Percentiles rank a stretch among this genome's conserved stretches.
Conservation (phyloP, 495 filamentous ascomycete genomes). For the Podospora bellae-mahoneyi region DNA sequence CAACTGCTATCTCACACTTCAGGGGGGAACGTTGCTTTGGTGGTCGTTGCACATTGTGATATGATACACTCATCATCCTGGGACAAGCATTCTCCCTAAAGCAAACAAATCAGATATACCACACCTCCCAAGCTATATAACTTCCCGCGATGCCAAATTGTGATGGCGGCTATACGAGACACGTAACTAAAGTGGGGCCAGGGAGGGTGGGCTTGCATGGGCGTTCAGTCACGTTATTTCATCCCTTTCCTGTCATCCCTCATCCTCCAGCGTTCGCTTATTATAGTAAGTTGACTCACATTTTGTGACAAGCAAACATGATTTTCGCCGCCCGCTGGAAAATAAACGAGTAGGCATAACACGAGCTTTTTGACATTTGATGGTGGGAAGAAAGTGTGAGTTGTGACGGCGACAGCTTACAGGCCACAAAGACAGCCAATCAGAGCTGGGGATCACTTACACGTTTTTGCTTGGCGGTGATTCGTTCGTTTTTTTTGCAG, state of each 20-base stretch:
- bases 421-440: background rate
- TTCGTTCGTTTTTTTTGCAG: background rate
- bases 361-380: background rate
- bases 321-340: background rate
- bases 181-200: background rate
- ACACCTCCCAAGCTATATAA: background rate
- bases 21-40: background rate
- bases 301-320: background rate
- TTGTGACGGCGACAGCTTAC: background rate
- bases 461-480: constrained; percentile 6
- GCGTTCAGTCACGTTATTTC: background rate
- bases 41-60: background rate
- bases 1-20: too few relatives aligned
- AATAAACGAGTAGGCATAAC: background rate
- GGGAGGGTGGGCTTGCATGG: background rate
- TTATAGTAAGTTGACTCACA: background rate
- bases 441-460: constrained; percentile 1
- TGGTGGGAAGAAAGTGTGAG: background rate
- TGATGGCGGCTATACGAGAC: constrained; percentile 3
- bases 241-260: background rate
- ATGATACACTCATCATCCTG: background rate
- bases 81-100: background rate
- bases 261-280: background rate
- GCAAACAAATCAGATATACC: background rate
- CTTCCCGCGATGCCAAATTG: background rate